Evolutionary conservation across 345 rosid species (phyloP).

Genomic region (Noccaea bulbosa): DNA sequence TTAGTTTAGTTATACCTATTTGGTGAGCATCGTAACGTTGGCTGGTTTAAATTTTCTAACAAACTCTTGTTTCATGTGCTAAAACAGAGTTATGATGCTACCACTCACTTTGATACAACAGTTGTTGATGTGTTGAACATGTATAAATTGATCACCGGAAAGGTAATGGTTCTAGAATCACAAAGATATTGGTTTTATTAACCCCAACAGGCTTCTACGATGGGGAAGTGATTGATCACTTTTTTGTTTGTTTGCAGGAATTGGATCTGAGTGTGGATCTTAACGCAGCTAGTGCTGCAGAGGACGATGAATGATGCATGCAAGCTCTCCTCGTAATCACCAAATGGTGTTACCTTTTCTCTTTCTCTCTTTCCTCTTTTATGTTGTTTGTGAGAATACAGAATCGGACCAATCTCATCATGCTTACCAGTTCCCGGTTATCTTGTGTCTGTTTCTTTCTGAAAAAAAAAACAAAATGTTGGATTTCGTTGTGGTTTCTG

Average conservation of each 20-base stretch:
- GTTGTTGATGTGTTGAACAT: slow-evolving; percentile 84
- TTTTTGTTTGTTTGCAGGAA: slow-evolving; percentile 48
- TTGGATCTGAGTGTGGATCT: slow-evolving; percentile 88
- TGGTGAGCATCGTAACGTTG: background rate
- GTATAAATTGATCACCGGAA: slow-evolving; percentile 96
- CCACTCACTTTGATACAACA: slow-evolving; percentile 94
- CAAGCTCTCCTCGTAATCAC: background rate
- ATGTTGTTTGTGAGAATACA: slow-evolving; percentile 26
- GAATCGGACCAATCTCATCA: slow-evolving; percentile 14
- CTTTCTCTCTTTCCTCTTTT: background rate
- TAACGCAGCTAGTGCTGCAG: slow-evolving; percentile 95
- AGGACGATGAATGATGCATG: slow-evolving; percentile 59
- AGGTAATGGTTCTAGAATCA: slow-evolving; percentile 55
- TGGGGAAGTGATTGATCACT: slow-evolving; percentile 9
- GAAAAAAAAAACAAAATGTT: slow-evolving; percentile 18
- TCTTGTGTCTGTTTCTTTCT: slow-evolving; percentile 4
- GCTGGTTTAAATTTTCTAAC: slow-evolving; percentile 22
- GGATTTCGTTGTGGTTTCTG: slow-evolving; percentile 2
- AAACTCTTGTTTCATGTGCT: slow-evolving; percentile 16
- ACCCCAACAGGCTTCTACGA: background rate
- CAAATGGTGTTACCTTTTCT: slow-evolving; percentile 31
- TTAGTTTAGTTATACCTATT: background rate
- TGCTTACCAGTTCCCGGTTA: background rate
- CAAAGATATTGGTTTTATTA: background rate
- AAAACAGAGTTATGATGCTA: slow-evolving; percentile 94